Conservation (phyloP, 2,329 filamentous ascomycete genomes). For the Cercospora sp. region DNA sequence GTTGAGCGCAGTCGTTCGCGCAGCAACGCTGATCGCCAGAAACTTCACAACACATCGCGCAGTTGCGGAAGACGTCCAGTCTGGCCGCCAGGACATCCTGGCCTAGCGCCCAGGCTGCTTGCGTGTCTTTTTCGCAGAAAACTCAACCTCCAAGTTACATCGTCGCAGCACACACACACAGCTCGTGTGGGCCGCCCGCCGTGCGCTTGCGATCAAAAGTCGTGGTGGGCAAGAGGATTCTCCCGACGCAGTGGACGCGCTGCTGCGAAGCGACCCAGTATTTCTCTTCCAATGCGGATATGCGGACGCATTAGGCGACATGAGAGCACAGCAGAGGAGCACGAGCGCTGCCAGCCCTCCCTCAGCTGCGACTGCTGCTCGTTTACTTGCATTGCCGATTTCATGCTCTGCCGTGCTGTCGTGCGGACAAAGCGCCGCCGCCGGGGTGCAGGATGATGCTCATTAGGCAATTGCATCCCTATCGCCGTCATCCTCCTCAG, state of each 20-base stretch:
- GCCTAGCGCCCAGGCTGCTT: conserved; percentile 15
- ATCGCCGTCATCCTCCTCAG: neutral
- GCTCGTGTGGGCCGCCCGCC: neutral
- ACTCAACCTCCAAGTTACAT: neutral
- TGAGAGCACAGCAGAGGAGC: neutral
- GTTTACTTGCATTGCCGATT: conserved; percentile 16
- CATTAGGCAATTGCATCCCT: neutral
- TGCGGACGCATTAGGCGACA: neutral
- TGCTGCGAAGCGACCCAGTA: neutral
- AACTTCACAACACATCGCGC: conserved; percentile 1
- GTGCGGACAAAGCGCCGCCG: neutral
- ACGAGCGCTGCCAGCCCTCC: neutral
- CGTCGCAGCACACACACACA: neutral
- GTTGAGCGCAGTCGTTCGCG: neutral
- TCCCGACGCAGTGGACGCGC: neutral
- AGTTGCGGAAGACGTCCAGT: neutral
- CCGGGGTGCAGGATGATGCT: neutral
- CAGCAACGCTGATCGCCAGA: neutral
- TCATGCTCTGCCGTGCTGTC: conserved; percentile 11
- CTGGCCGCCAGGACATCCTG: conserved; percentile 2
- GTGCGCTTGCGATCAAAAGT: conserved; percentile 3
- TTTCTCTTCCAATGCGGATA: neutral
- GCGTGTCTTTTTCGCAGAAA: conserved; percentile 15
- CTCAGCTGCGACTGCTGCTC: conserved; percentile 7
- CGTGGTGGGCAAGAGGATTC: neutral